Conservation (phyloP, 2,329 filamentous ascomycete genomes). For the Beauveria rudraprayagi region DNA sequence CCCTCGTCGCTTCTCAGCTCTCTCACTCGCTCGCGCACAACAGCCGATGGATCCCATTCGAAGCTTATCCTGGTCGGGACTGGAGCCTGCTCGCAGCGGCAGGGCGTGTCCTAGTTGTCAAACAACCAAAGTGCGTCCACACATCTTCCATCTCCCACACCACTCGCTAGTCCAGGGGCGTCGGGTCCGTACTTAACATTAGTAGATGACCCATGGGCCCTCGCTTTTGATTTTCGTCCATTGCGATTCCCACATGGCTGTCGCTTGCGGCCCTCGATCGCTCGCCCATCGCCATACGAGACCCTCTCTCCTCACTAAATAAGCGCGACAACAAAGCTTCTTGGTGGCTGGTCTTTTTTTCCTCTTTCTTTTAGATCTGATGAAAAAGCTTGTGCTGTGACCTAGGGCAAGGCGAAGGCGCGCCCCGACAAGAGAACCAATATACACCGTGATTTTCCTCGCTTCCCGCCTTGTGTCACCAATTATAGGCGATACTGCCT, state of each 20-base stretch:
- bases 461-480: neutral
- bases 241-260: neutral
- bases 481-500: neutral
- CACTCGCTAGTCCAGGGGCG: constrained; percentile 5
- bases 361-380: too few relatives aligned
- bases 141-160: neutral
- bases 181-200: neutral
- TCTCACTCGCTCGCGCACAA: neutral
- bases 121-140: neutral
- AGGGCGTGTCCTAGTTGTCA: neutral
- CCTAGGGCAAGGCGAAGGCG: neutral
- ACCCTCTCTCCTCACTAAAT: too few relatives aligned
- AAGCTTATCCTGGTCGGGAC: constrained; percentile 3
- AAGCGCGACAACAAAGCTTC: too few relatives aligned
- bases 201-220: neutral
- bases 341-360: too few relatives aligned
- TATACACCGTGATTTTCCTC: neutral
- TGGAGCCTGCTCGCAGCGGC: neutral
- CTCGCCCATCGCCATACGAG: neutral
- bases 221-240: neutral
- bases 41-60: neutral
- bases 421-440: neutral
- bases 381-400: too few relatives aligned
- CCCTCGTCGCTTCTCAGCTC: neutral
- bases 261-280: constrained; percentile 4